Percentiles rank a stretch among this genome's conserved stretches.
phyloP scores from a whole-genome alignment of 164 flowering plant genomes.

The Hamamelis virginiana region DNA sequence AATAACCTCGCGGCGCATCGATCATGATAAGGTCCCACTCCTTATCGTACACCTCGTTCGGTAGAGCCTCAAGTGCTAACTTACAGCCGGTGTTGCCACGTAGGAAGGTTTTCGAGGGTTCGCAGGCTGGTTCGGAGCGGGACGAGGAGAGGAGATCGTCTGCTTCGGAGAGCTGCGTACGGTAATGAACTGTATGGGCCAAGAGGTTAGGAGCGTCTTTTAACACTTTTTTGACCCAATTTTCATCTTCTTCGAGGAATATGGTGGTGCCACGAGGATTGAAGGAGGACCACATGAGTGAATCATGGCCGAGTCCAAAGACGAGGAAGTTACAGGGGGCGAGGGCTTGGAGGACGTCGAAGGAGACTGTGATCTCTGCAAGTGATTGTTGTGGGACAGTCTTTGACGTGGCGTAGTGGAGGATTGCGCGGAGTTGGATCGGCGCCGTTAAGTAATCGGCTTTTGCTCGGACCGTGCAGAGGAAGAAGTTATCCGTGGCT shows the following conservation, averaged over 20 bases:
- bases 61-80: slow-evolving; percentile 48
- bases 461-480: slow-evolving; percentile 9
- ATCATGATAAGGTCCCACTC: slow-evolving; percentile 91
- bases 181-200: slow-evolving; percentile 54
- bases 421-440: slow-evolving; percentile 38
- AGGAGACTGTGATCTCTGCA: slow-evolving; percentile 38
- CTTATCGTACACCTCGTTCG: slow-evolving; percentile 55
- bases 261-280: slow-evolving; percentile 51
- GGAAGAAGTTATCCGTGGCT: neutral
- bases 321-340: slow-evolving; percentile 55
- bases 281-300: slow-evolving; percentile 55
- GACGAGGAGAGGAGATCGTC: slow-evolving; percentile 37
- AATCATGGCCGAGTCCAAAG: slow-evolving; percentile 60
- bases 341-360: slow-evolving; percentile 29
- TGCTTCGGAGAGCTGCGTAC: slow-evolving; percentile 54
- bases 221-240: slow-evolving; percentile 57
- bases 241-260: slow-evolving; percentile 72
- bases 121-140: slow-evolving; percentile 37
- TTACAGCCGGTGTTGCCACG: slow-evolving; percentile 46
- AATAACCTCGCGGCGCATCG: slow-evolving; percentile 80
- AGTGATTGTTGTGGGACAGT: slow-evolving; percentile 38
- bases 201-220: slow-evolving; percentile 43
- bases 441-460: slow-evolving; percentile 16
- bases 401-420: slow-evolving; percentile 57
- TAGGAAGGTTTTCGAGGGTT: slow-evolving; percentile 20